Evolutionary conservation across 2,329 filamentous ascomycete genomes (phyloP).

Genomic region (Epichloe sylvatica): DNA sequence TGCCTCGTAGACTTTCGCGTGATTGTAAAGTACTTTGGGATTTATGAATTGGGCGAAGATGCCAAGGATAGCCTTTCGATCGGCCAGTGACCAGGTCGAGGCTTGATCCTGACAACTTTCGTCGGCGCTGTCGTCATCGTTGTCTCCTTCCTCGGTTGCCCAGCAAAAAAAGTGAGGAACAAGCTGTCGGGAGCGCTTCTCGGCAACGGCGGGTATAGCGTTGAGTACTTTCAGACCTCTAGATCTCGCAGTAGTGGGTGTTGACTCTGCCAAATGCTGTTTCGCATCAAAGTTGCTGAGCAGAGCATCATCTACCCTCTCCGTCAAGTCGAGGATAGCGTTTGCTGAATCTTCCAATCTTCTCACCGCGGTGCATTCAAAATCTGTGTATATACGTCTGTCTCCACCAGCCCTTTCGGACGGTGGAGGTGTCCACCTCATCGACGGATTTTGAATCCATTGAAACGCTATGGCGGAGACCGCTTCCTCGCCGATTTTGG

Average conservation of each 20-base stretch:
- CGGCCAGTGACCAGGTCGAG: constrained; percentile 54
- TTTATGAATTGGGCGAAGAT: constrained; percentile 80
- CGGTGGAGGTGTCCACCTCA: constrained; percentile 35
- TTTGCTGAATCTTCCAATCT: constrained; percentile 40
- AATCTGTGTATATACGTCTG: constrained; percentile 47
- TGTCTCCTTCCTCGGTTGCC: constrained; percentile 42
- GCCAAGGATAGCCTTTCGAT: constrained; percentile 69
- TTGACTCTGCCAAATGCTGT: constrained; percentile 39
- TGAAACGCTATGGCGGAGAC: constrained; percentile 60
- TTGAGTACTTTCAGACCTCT: constrained; percentile 71
- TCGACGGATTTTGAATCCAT: constrained; percentile 55
- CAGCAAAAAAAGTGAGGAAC: constrained; percentile 79
- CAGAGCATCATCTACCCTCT: constrained; percentile 44
- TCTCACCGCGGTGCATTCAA: constrained; percentile 68
- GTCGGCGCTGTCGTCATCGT: constrained; percentile 21
- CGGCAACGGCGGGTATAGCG: constrained; percentile 60
- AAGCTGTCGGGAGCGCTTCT: constrained; percentile 71
- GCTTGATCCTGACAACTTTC: constrained; percentile 20
- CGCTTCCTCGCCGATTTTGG: constrained; percentile 55
- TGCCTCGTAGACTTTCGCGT: constrained; percentile 60
- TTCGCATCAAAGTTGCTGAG: constrained; percentile 48
- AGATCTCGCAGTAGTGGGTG: constrained; percentile 46
- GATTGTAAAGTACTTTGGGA: constrained; percentile 67
- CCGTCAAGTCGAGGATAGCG: constrained; percentile 37
- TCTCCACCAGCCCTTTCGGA: constrained; percentile 20